Conservation (phyloP, 495 filamentous ascomycete genomes). For the Xylaria telfairii region DNA sequence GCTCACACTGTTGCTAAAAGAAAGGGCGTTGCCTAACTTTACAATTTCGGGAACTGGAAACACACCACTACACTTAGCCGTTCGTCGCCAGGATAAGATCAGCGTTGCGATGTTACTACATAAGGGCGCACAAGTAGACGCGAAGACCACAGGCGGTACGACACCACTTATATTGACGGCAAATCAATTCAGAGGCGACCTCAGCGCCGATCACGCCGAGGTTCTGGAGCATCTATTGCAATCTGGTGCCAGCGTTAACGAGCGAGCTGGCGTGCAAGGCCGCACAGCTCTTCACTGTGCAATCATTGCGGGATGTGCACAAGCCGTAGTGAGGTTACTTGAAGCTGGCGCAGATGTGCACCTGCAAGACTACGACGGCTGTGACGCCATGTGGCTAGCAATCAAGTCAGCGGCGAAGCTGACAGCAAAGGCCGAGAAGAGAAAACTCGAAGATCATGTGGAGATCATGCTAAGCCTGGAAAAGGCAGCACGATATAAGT, state of each 20-base stretch:
- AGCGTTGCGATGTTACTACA: constrained; percentile 23
- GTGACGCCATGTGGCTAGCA: not conserved
- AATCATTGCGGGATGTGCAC: not conserved
- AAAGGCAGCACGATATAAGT: not conserved
- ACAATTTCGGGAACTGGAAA: constrained; percentile 11
- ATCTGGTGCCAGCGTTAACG: not conserved
- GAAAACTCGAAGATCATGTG: not conserved
- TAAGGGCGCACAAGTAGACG: constrained; percentile 21
- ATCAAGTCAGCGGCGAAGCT: not conserved
- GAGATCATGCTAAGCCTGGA: constrained; percentile 4
- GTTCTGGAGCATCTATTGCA: constrained; percentile 1
- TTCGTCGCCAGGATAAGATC: constrained; percentile 18
- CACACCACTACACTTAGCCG: constrained; percentile 23
- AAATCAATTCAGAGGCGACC: constrained; percentile 5
- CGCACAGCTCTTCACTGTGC: not conserved
- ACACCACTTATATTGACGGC: not conserved
- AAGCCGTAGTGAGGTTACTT: not conserved
- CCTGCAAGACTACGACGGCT: not conserved
- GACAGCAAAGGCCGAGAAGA: not conserved
- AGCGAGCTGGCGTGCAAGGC: not conserved
- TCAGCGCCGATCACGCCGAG: constrained; percentile 1
- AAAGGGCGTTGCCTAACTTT: not conserved
- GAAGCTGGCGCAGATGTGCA: not conserved
- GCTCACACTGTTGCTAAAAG: not conserved
- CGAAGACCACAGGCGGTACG: not conserved